Conservation (phyloP, 2,329 filamentous ascomycete species). For the Penicillium brevicompactum region DNA sequence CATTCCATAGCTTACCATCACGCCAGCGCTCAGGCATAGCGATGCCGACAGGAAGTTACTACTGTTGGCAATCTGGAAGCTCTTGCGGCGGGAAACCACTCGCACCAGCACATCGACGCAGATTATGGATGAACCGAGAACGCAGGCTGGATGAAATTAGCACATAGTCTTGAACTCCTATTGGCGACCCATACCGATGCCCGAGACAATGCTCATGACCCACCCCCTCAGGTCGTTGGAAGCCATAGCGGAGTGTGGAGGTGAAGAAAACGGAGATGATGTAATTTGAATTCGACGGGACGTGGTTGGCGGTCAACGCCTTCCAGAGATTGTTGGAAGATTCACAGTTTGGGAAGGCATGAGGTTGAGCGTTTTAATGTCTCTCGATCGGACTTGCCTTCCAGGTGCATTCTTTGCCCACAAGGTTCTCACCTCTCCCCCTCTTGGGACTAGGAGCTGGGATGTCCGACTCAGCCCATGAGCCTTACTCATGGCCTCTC, state of each 20-base stretch:
- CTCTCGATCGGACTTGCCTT: neutral
- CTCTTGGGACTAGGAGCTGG: neutral
- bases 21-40: conserved; percentile 88
- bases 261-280: conserved; percentile 21
- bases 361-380: neutral
- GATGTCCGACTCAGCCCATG: neutral
- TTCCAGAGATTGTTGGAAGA: neutral
- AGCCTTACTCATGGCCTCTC: neutral
- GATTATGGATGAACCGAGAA: conserved; percentile 79
- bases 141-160: conserved; percentile 45
- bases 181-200: conserved; percentile 59
- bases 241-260: conserved; percentile 39
- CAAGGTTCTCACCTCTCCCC: conserved; percentile 15
- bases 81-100: conserved; percentile 69
- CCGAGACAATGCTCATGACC: conserved; percentile 85
- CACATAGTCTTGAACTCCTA: neutral
- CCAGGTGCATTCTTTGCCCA: conserved; percentile 7
- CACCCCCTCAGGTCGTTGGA: conserved; percentile 87
- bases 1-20: conserved; percentile 70
- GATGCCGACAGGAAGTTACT: conserved; percentile 85
- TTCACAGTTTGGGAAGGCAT: neutral
- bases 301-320: conserved; percentile 20
- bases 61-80: conserved; percentile 87
- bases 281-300: conserved; percentile 17
- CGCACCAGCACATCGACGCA: conserved; percentile 80